These are phyloP conservation scores for Hemileia vastatrix DNA, from an alignment of 1,284 basidiomycete genomes.

Conservation along the genomic window DNA sequence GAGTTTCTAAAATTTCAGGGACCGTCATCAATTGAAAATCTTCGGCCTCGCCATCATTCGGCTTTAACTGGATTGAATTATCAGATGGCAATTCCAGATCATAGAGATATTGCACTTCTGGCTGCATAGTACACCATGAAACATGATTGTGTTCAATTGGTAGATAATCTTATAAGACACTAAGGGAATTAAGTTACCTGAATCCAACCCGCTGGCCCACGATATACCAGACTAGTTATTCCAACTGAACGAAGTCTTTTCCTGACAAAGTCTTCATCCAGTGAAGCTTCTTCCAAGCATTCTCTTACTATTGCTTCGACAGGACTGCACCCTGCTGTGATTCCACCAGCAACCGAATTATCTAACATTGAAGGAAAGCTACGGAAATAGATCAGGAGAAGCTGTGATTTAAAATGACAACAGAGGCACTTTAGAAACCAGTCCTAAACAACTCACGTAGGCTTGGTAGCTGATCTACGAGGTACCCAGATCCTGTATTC, in stretches of 20 bases:
- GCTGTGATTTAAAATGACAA: no score
- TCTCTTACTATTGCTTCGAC: constrained; percentile 80
- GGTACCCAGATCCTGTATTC: constrained; percentile 67
- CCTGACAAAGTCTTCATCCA: constrained; percentile 57
- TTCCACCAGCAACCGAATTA: constrained; percentile 50
- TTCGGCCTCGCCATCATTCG: constrained; percentile 85
- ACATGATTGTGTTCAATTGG: background rate
- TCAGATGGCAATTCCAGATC: constrained; percentile 59
- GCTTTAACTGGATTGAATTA: constrained; percentile 54
- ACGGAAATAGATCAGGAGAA: background rate
- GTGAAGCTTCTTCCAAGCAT: constrained; percentile 80
- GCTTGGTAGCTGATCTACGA: constrained; percentile 70
- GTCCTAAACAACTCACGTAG: constrained; percentile 56
- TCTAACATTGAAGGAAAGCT: constrained; percentile 13
- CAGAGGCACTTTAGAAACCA: constrained; percentile 22
- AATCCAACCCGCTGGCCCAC: constrained; percentile 36
- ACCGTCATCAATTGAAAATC: constrained; percentile 55
- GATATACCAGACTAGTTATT: constrained; percentile 47
- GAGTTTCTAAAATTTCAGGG: background rate
- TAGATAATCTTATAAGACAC: background rate
- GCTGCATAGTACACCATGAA: constrained; percentile 54
- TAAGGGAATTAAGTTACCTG: background rate
- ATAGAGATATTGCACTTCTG: constrained; percentile 62
- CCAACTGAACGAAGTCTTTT: constrained; percentile 54
- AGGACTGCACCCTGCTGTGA: constrained; percentile 58